A percentile compares a stretch with the other conserved stretches of the same genome.
phyloP scores from a whole-genome alignment of 2,329 filamentous ascomycete genomes.

The Colletotrichum filicis region DNA sequence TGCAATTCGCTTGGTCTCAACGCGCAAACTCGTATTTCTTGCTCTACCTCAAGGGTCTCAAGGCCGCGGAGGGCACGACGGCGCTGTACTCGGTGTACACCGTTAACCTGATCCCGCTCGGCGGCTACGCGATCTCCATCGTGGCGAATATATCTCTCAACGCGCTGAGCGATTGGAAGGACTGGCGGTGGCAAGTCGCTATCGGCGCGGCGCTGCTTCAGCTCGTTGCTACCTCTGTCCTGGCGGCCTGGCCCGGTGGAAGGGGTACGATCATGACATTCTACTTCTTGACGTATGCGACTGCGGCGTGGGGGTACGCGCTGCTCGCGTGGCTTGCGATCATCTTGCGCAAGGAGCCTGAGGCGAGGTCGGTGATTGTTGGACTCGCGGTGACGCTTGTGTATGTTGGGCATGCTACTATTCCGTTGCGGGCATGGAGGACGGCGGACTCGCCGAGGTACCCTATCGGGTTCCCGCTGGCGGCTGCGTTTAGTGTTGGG shows the following conservation, averaged over 20 bases:
- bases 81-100: constrained; percentile 39
- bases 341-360: constrained; percentile 44
- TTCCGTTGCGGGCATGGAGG: constrained; percentile 47
- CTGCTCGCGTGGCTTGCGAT: constrained; percentile 44
- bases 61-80: constrained; percentile 21
- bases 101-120: constrained; percentile 43
- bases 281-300: constrained; percentile 49
- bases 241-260: constrained; percentile 45
- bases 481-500: constrained; percentile 44
- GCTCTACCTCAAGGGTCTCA: constrained; percentile 38
- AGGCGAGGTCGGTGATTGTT: constrained; percentile 47
- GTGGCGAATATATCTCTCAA: constrained; percentile 39
- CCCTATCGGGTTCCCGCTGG: constrained; percentile 48
- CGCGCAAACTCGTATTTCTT: constrained; percentile 44
- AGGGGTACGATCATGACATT: constrained; percentile 45
- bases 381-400: constrained; percentile 48
- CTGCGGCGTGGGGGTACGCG: constrained; percentile 45
- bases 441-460: constrained; percentile 47
- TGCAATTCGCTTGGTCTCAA: constrained; percentile 41
- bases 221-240: constrained; percentile 43
- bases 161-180: constrained; percentile 48
- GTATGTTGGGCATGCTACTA: constrained; percentile 49
- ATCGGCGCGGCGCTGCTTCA: constrained; percentile 41
- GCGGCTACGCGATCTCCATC: constrained; percentile 42
- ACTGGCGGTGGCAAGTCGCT: constrained; percentile 51